Evolutionary conservation across 179 eudicot genomes (phyloP).

Genomic region (Silene coronaria): DNA sequence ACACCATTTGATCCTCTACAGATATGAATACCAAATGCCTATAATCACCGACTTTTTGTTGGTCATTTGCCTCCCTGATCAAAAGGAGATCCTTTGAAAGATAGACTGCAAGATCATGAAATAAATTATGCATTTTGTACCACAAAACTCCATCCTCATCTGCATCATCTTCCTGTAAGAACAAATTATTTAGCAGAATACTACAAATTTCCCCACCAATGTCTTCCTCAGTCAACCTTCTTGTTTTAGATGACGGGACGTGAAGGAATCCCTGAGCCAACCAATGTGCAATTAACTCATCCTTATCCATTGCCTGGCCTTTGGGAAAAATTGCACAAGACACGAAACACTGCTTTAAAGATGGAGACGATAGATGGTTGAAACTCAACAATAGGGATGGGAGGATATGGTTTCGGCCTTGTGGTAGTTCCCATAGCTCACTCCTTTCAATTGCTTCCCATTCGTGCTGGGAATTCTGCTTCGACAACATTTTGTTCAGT

Average conservation of each 20-base stretch:
- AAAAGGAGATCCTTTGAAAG: conserved; percentile 3
- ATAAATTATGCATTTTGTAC: conserved; percentile 22
- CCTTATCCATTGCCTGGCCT: not conserved
- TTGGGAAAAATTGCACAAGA: conserved; percentile 22
- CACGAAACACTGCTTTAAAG: conserved; percentile 24
- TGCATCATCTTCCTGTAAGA: not conserved
- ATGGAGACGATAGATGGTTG: conserved; percentile 17
- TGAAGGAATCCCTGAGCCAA: conserved; percentile 22
- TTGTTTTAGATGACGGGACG: not conserved
- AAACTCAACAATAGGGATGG: conserved; percentile 25
- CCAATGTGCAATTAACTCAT: conserved; percentile 18
- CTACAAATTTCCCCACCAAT: conserved; percentile 10
- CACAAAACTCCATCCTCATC: not conserved
- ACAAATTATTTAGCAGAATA: conserved; percentile 5
- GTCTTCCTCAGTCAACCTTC: conserved; percentile 1
- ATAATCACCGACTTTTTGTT: not conserved
- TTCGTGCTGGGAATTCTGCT: not conserved
- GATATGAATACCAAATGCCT: conserved; percentile 13
- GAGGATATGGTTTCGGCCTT: not conserved
- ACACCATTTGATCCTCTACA: not conserved
- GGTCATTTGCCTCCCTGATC: not conserved
- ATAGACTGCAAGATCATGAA: conserved; percentile 24
- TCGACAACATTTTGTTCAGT: not conserved
- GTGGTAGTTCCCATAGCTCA: conserved; percentile 19
- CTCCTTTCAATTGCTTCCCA: conserved; percentile 26